These are phyloP conservation scores for Avena insularis DNA, from an alignment of 176 grass and related monocot species.

Conservation along the genomic window DNA sequence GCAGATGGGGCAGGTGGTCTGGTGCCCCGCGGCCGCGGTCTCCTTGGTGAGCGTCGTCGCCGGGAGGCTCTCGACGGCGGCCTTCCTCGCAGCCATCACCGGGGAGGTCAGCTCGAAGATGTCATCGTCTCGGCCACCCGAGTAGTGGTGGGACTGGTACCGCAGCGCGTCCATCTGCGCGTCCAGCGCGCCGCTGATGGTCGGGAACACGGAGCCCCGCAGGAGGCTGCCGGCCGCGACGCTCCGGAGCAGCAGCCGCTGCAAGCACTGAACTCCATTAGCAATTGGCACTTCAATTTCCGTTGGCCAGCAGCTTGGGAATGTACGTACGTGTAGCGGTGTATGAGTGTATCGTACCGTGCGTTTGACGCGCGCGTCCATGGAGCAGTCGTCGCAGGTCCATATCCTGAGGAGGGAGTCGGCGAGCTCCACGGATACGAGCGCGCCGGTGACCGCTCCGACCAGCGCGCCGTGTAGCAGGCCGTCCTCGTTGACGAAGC, in stretches of 20 bases:
- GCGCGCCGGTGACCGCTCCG: slow-evolving; percentile 56
- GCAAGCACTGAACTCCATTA: background rate
- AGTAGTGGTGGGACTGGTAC: background rate
- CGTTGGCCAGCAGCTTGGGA: background rate
- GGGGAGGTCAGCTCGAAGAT: slow-evolving; percentile 60
- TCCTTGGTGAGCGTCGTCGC: slow-evolving; percentile 43
- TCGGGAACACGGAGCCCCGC: slow-evolving; percentile 68
- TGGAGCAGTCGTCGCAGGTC: slow-evolving; percentile 35
- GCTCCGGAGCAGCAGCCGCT: slow-evolving; percentile 67
- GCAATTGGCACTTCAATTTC: background rate
- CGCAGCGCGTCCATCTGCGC: slow-evolving; percentile 25
- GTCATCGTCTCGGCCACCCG: slow-evolving; percentile 36
- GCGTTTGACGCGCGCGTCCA: slow-evolving; percentile 49
- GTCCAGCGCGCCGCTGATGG: slow-evolving; percentile 43
- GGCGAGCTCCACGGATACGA: slow-evolving; percentile 62
- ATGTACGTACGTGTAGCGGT: too few relatives aligned
- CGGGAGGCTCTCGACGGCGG: slow-evolving; percentile 61
- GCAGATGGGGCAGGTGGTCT: slow-evolving; percentile 66
- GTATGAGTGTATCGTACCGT: slow-evolving; percentile 27
- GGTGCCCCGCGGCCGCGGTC: background rate
- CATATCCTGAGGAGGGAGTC: slow-evolving; percentile 51
- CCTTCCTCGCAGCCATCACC: slow-evolving; percentile 38
- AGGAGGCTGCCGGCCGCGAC: slow-evolving; percentile 67
- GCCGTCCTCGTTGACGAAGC: slow-evolving; percentile 50
- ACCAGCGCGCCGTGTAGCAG: slow-evolving; percentile 53